Percentiles rank a stretch among this genome's conserved stretches.
Evolutionary conservation across 169 alveolate genomes (phyloP).

Genomic region (Theileria annulata): DNA sequence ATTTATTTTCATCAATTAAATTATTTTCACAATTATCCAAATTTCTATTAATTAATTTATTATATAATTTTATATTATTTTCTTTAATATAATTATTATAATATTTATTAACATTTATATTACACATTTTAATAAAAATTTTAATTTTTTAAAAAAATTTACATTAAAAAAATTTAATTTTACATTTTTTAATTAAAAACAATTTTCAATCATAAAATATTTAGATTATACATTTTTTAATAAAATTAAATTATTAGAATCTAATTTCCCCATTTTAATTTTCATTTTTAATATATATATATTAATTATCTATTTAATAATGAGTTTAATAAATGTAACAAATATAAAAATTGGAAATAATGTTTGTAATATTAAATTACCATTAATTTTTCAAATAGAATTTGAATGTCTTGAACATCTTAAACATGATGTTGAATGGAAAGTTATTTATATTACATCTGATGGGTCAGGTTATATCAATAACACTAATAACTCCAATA

Average conservation of each 20-base stretch:
- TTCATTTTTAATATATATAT: too few relatives aligned
- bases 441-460: conserved; percentile 82
- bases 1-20: too few relatives aligned
- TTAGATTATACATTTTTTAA: neutral
- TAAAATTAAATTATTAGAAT: neutral
- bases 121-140: too few relatives aligned
- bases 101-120: neutral
- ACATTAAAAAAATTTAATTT: too few relatives aligned
- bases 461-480: conserved; percentile 72
- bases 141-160: too few relatives aligned
- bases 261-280: neutral
- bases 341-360: conserved; percentile 89
- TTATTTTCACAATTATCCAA: too few relatives aligned
- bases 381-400: conserved; percentile 89
- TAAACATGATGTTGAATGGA: conserved; percentile 91
- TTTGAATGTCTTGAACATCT: conserved; percentile 91
- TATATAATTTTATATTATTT: neutral
- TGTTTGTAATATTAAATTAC: conserved; percentile 87
- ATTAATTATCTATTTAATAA: too few relatives aligned
- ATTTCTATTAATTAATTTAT: too few relatives aligned
- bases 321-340: conserved; percentile 93
- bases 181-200: too few relatives aligned
- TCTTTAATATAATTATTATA: neutral
- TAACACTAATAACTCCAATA: conserved; percentile 54
- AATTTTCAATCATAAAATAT: neutral